Percentiles rank a stretch among this genome's conserved stretches.
phyloP scores from a whole-genome alignment of 192 early-diverging fungal species.

The Backusella tarrabulga region DNA sequence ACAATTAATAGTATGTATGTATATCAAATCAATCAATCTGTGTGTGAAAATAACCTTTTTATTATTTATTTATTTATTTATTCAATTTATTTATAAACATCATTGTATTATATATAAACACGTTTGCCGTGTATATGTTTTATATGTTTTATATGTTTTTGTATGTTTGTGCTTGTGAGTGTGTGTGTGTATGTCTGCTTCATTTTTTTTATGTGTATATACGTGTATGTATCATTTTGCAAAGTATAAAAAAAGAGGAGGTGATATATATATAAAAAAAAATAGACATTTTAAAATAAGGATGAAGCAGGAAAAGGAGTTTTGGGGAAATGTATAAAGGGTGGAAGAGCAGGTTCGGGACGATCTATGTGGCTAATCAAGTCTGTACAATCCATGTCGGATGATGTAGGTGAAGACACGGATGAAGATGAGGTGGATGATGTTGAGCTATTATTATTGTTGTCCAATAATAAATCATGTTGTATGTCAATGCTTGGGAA shows the following conservation, averaged over 20 bases:
- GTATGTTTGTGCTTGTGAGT: not conserved
- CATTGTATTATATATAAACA: not conserved
- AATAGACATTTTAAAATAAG: not conserved
- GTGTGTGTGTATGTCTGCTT: not conserved
- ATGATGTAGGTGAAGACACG: not conserved
- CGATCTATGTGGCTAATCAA: not conserved
- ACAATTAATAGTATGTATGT: too few relatives aligned
- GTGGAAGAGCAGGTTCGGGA: constrained; percentile 1
- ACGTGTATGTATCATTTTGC: not conserved
- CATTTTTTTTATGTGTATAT: not conserved
- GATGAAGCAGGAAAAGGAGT: not conserved
- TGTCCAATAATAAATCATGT: not conserved
- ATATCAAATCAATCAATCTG: too few relatives aligned
- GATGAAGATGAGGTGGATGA: not conserved
- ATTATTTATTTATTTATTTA: not conserved
- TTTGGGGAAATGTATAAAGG: not conserved
- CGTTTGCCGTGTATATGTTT: not conserved
- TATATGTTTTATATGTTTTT: not conserved
- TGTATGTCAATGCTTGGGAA: not conserved
- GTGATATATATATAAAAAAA: not conserved
- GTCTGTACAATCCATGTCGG: not conserved
- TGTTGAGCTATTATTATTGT: not conserved
- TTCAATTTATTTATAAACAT: not conserved
- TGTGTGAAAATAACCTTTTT: not conserved
- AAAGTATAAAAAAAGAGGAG: not conserved